Conservation (phyloP, 164 flowering plant species). For the Vitis vinifera region DNA sequence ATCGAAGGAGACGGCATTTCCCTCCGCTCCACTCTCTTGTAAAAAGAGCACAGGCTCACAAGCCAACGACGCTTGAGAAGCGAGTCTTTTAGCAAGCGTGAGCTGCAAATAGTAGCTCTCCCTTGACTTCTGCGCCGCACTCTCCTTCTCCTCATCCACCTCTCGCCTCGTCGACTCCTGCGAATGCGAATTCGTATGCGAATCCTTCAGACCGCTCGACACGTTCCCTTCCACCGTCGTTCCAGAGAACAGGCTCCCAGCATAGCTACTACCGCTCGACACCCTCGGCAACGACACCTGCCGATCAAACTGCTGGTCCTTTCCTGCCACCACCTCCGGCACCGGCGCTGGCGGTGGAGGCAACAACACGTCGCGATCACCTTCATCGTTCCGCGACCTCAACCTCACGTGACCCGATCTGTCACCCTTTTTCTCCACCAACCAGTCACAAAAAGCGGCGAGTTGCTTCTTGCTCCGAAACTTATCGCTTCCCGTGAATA, state of each 20-base stretch:
- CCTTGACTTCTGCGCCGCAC: constrained; percentile 39
- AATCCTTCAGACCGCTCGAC: constrained; percentile 36
- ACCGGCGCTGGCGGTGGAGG: constrained; percentile 18
- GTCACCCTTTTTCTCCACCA: constrained; percentile 36
- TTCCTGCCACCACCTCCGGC: constrained; percentile 19
- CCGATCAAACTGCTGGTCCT: constrained; percentile 35
- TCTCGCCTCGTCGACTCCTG: constrained; percentile 11
- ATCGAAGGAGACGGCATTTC: constrained; percentile 29
- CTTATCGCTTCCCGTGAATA: constrained; percentile 44
- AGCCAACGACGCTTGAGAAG: constrained; percentile 49
- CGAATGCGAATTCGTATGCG: constrained; percentile 14
- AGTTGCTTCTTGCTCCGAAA: constrained; percentile 33
- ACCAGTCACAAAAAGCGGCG: constrained; percentile 44
- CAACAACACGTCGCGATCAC: constrained; percentile 37
- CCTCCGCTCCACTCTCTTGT: constrained; percentile 24
- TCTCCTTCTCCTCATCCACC: constrained; percentile 30
- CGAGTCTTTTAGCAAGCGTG: constrained; percentile 57
- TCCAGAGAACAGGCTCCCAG: constrained; percentile 72
- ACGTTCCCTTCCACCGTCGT: constrained; percentile 51
- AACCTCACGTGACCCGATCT: constrained; percentile 28
- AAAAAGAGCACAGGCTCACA: constrained; percentile 34
- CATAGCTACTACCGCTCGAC: constrained; percentile 67
- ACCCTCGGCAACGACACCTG: constrained; percentile 52
- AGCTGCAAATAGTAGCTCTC: constrained; percentile 82
- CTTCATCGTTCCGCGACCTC: constrained; percentile 23